These are phyloP conservation scores for Aspergillus clavatus DNA, from an alignment of 2,329 filamentous ascomycete species.

Conservation along the genomic window DNA sequence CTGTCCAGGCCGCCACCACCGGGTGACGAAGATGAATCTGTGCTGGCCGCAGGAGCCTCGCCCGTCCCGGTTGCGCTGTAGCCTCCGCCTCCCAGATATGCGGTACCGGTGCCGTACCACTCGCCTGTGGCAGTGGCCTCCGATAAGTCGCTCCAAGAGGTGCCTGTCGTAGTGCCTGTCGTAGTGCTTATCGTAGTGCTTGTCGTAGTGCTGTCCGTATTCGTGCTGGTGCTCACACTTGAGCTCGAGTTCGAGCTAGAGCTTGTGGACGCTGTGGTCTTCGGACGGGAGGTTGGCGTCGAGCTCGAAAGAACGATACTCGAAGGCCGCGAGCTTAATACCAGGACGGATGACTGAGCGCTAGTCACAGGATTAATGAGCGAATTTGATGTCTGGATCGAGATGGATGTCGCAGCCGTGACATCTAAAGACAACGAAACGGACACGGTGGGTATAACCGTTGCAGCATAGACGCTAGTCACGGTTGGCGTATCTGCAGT, in stretches of 20 bases:
- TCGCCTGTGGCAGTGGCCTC: constrained; percentile 3
- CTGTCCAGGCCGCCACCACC: constrained; percentile 16
- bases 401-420: not conserved
- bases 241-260: not conserved
- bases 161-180: not conserved
- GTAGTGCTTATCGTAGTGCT: not conserved
- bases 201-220: constrained; percentile 1
- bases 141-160: not conserved
- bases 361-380: constrained; percentile 1
- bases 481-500: constrained; percentile 8
- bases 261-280: constrained; percentile 4
- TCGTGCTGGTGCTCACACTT: not conserved
- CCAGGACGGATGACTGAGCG: not conserved
- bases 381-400: not conserved
- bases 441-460: constrained; percentile 1
- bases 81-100: constrained; percentile 11
- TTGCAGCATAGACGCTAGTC: constrained; percentile 3
- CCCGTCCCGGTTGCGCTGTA: constrained; percentile 6
- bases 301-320: constrained; percentile 2
- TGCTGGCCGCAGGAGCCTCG: constrained; percentile 4
- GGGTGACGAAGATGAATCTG: constrained; percentile 5
- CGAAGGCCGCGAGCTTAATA: not conserved
- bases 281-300: not conserved
- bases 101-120: constrained; percentile 1
- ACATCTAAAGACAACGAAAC: not conserved